Percentiles rank a stretch among this genome's conserved stretches.
Evolutionary conservation across 805 yeast species (phyloP).

Genomic region (Tetrapisispora taiwanensis): DNA sequence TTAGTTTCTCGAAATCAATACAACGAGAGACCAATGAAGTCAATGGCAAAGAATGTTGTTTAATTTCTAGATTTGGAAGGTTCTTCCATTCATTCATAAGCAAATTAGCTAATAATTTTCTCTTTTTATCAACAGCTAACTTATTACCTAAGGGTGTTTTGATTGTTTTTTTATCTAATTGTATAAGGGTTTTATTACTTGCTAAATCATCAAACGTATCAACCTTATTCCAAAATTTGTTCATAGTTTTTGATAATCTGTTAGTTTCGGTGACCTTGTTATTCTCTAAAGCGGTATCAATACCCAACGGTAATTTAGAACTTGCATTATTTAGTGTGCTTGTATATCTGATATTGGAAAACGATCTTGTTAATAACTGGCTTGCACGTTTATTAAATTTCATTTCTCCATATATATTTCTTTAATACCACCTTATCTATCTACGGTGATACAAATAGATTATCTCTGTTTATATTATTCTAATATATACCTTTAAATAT

Average conservation of each 20-base stretch:
- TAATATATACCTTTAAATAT: too few species aligned
- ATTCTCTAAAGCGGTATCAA: conserved; percentile 37
- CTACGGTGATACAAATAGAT: too few species aligned
- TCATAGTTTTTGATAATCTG: conserved; percentile 54
- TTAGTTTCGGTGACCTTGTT: conserved; percentile 54
- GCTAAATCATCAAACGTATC: conserved; percentile 25
- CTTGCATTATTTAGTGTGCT: background rate
- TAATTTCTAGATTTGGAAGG: conserved; percentile 54
- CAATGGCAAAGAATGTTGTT: conserved; percentile 49
- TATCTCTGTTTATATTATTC: too few species aligned
- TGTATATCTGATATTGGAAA: background rate
- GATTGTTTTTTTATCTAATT: conserved; percentile 64
- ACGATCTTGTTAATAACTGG: too few species aligned
- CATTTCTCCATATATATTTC: background rate
- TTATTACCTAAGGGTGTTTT: conserved; percentile 77
- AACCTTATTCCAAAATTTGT: conserved; percentile 77
- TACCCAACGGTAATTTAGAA: conserved; percentile 17
- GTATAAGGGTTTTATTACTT: conserved; percentile 38
- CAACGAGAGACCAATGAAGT: conserved; percentile 84
- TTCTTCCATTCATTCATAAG: conserved; percentile 83
- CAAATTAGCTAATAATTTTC: conserved; percentile 57
- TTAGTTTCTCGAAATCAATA: conserved; percentile 52
- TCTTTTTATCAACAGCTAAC: conserved; percentile 50
- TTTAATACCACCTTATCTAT: too few species aligned
- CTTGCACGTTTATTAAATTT: background rate